Percentiles rank a stretch among this genome's conserved stretches.
Conservation (phyloP, 805 yeast species). For the Wickerhamiella hasegawae region DNA sequence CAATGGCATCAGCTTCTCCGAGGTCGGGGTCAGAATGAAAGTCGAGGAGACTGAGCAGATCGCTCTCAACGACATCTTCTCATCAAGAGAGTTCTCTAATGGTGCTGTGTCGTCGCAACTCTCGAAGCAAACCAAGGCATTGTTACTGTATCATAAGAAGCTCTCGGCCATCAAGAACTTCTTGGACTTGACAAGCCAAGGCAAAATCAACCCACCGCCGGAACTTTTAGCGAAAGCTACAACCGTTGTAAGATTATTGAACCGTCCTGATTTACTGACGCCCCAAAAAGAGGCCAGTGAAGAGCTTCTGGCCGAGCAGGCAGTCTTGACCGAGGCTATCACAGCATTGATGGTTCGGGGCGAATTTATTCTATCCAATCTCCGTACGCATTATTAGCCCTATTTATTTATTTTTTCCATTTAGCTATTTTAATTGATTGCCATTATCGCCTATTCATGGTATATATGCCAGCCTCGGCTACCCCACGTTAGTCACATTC, state of each 20-base stretch:
- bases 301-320: no score
- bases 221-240: background rate
- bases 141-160: constrained; percentile 4
- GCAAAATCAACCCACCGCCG: background rate
- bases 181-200: background rate
- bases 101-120: constrained; percentile 3
- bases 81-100: background rate
- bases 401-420: no score
- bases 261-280: no score
- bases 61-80: constrained; percentile 18
- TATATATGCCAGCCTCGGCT: no score
- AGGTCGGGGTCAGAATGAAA: constrained; percentile 14
- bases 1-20: constrained; percentile 7
- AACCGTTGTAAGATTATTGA: background rate
- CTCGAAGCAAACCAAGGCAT: constrained; percentile 6
- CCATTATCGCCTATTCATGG: no score
- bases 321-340: no score
- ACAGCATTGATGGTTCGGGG: no score
- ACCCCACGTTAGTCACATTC: no score
- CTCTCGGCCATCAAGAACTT: background rate
- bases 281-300: no score
- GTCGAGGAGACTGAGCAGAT: constrained; percentile 19
- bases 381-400: no score
- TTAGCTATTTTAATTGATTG: no score
- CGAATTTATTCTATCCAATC: no score